phyloP scores from a whole-genome alignment of 352 stramenopile genomes.

The Phytophthora fragariaefolia region DNA sequence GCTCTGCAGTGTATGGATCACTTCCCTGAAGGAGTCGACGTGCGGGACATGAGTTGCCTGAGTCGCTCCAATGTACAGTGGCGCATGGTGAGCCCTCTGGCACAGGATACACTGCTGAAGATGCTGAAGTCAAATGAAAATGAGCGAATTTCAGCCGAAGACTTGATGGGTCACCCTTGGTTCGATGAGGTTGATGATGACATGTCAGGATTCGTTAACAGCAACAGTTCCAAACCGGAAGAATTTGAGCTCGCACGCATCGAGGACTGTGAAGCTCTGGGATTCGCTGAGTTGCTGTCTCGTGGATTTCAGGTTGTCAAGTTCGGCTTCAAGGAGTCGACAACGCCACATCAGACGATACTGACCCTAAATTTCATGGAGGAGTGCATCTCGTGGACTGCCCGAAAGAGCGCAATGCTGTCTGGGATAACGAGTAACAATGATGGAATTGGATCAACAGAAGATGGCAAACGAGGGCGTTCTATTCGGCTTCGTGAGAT shows the following conservation, averaged over 20 bases:
- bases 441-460: conserved; percentile 2
- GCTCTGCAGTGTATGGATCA: conserved; percentile 69
- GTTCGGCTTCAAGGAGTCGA: conserved; percentile 54
- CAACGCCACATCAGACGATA: conserved; percentile 47
- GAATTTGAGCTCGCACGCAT: conserved; percentile 37
- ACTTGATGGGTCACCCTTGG: conserved; percentile 72
- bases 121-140: conserved; percentile 60
- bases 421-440: conserved; percentile 7
- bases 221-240: conserved; percentile 3
- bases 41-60: conserved; percentile 85
- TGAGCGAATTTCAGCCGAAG: conserved; percentile 68
- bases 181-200: conserved; percentile 42
- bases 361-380: conserved; percentile 68
- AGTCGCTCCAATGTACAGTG: conserved; percentile 63
- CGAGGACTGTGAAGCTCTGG: conserved; percentile 59
- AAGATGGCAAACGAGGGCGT: conserved; percentile 15
- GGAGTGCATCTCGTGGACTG: conserved; percentile 63
- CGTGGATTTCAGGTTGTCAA: conserved; percentile 74
- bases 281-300: conserved; percentile 71
- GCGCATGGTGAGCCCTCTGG: conserved; percentile 54
- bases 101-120: conserved; percentile 66
- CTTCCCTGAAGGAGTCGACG: conserved; percentile 66
- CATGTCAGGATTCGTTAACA: background rate
- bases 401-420: conserved; percentile 26
- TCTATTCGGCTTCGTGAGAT: conserved; percentile 60